Conservation (phyloP, 2,329 filamentous ascomycete species). For the Acrocalymma vagum region DNA sequence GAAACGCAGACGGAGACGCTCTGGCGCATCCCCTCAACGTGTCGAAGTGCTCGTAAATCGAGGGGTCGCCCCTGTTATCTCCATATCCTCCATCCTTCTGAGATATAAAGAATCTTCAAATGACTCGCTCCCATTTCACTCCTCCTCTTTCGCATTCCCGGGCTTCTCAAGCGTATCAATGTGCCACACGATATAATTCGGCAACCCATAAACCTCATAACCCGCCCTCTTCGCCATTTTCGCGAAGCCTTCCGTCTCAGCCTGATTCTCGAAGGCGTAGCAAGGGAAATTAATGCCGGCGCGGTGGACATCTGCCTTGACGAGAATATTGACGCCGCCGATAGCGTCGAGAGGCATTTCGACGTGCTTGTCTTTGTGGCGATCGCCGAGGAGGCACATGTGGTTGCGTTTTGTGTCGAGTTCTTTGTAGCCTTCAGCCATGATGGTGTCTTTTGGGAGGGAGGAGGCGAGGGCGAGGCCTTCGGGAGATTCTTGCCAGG, state of each 20-base stretch:
- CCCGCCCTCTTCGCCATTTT: conserved; percentile 98
- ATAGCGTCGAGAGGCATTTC: conserved; percentile 95
- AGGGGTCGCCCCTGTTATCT: not conserved
- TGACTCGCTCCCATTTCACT: conserved; percentile 2
- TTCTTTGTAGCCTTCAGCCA: conserved; percentile 96
- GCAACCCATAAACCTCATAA: conserved; percentile 89
- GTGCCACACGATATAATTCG: conserved; percentile 99
- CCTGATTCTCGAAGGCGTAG: conserved; percentile 98
- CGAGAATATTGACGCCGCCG: conserved; percentile 95
- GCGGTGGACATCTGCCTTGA: conserved; percentile 97
- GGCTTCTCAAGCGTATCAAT: conserved; percentile 96
- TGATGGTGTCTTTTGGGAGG: conserved; percentile 80
- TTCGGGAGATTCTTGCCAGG: conserved; percentile 94
- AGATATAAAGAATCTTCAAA: conserved; percentile 2
- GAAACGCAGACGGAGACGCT: too few relatives aligned
- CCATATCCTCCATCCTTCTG: conserved; percentile 4
- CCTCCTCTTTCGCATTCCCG: conserved; percentile 66
- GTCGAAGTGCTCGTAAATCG: too few relatives aligned
- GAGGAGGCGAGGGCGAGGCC: conserved; percentile 76
- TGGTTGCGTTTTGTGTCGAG: conserved; percentile 90
- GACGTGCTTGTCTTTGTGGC: conserved; percentile 88
- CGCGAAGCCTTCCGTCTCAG: conserved; percentile 97
- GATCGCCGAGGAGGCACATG: conserved; percentile 91
- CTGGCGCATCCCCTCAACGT: too few relatives aligned
- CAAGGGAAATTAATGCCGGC: conserved; percentile 97